Base-by-base conservation (phyloP, 2,329 filamentous ascomycete species). In the Hirsutella minnesotensis region DNA sequence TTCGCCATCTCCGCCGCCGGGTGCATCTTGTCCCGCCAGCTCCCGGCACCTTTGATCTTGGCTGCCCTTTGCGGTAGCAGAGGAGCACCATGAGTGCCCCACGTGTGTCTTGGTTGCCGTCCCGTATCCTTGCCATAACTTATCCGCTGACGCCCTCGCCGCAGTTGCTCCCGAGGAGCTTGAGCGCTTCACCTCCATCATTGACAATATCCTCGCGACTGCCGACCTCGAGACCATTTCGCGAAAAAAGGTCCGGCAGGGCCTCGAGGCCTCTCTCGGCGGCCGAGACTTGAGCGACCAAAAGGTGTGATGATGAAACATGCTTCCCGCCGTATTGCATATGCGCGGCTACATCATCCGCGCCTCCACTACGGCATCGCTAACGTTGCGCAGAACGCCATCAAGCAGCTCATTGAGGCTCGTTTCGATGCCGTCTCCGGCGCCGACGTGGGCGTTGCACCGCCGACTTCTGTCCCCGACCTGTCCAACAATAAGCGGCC, bases 341-440 rank as follows among this genome's bases (percentile, higher is more conserved):
- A 9, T 22, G 36, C 18, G 9, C 4, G 13, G 5, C 22, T 24
- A 21, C 20, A 34, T 34, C 31, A 13, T 13, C 35, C 18, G 9
- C 35, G 16, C 35, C 19, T 9, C 38, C 15, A 2, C 24, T n/a
- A 7, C 33, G 15, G 15, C 5, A 19, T n/a, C 33, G 30, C 47
- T 46, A 40, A 43, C 9, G 5, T 24, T 13, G 21, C 29, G 7
- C 33, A 86, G 83, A 67, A 72, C 56, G 77, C 78, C 13, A 81
- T 87, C 61, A 86, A 86, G 57, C 67, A 67, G 41, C 68, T 88
- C 39, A 87, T 88, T 43, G 80, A 83, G 63, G 72, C 77, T 51
- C 79, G 83, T 16, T 88, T 88, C 59, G 83, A 88, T 54, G 74
- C 80, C 44, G 75, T 82, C 51, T 77, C 75, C 40, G 70, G 72